These are phyloP conservation scores for Tylopilus cervinicoccineus DNA, from an alignment of 768 basidiomycete species.

Conservation along the genomic window DNA sequence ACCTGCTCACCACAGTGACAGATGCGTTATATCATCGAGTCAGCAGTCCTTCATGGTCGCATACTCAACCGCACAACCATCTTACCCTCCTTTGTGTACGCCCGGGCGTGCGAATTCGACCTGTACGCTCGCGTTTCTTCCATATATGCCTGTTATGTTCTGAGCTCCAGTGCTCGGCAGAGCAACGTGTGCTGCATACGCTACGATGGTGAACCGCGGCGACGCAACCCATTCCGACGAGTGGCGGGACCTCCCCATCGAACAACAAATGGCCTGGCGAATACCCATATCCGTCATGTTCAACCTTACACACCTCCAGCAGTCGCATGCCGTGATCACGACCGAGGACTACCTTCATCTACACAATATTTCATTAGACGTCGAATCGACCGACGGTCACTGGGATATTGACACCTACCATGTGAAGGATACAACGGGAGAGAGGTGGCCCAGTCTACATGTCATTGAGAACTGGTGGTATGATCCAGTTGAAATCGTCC, in stretches of 20 bases:
- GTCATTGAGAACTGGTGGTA: constrained; percentile 37
- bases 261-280: constrained; percentile 35
- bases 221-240: constrained; percentile 37
- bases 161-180: constrained; percentile 12
- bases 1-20: constrained; percentile 6
- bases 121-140: constrained; percentile 12
- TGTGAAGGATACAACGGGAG: constrained; percentile 14
- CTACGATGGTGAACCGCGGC: constrained; percentile 43
- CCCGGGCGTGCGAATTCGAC: constrained; percentile 41
- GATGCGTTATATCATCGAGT: constrained; percentile 49
- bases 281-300: constrained; percentile 39
- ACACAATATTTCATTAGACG: constrained; percentile 30
- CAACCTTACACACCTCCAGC: constrained; percentile 38
- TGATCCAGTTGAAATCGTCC: constrained; percentile 31
- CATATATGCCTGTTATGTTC: not conserved
- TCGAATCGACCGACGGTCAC: constrained; percentile 35
- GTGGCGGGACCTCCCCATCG: constrained; percentile 37
- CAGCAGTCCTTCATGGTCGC: constrained; percentile 40
- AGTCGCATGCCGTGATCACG: constrained; percentile 36
- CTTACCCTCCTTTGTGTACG: constrained; percentile 45
- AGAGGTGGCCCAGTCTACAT: constrained; percentile 22
- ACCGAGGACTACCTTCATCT: constrained; percentile 41
- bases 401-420: constrained; percentile 38
- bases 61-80: constrained; percentile 42
- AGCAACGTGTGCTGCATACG: constrained; percentile 37